Base-by-base conservation (phyloP, 129 eudicot species). In the Mikania micrantha region DNA sequence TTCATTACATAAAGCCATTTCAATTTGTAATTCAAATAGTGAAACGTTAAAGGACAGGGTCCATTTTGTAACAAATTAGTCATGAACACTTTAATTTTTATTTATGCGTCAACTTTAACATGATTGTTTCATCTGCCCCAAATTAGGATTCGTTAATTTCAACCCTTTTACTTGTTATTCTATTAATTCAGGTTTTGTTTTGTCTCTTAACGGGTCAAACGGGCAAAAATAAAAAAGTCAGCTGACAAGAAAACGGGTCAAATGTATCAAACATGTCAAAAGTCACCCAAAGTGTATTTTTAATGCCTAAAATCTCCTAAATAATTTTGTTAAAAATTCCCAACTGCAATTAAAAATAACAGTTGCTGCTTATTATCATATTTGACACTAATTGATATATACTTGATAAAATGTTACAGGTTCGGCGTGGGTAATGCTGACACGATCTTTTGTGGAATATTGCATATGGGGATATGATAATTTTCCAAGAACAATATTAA, bases 381-480 rank as follows among this genome's bases (percentile, higher is more conserved):
- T 57, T 7, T 28, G 64, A 0, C 22, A 57, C 17, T 5, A 29
- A 29, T 7, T 27, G 28, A 57, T 57, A 2, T 57, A 1, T 4
- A 1, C 2, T 28, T 57, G 4, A n/a, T 8, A 0, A n/a, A 3
- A 57, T 27, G 40, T 5, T 70, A 15, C 85, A 93, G 99, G 99
- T 38, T 93, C 99, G 1, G 99, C 99, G 25, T 93, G 99, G 99
- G 96, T 86, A 62, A 79, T 93, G 42, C 83, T 93, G 35, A 89
- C 88, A 8, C 88, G 99, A 20, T 81, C 99, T 0, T 93, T 93
- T 60, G 88, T 89, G 36, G 96, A 93, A 76, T 89, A 93, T 68
- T 93, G 99, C 65, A 93, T 93, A 77, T 84, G 90, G 90, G 99
- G 99, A 40, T 93, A 87, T 90, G 96, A 93, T 60, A 93, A 89